Percentiles rank a stretch among this genome's conserved stretches.
Conservation (phyloP, 306 rosid genomes). For the Casuarina equisetifolia region DNA sequence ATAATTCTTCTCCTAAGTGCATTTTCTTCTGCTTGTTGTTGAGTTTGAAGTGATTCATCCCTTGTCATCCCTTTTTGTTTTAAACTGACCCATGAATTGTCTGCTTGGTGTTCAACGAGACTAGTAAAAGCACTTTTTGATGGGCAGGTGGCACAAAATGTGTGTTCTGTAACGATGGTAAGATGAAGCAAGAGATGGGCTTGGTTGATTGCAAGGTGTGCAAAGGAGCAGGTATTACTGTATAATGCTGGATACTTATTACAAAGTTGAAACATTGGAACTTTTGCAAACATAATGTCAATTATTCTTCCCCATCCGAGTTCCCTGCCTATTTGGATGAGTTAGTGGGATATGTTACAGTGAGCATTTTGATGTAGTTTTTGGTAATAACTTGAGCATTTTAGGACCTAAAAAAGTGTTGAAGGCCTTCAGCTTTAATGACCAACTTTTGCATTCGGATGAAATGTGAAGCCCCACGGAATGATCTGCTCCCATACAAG, state of each 20-base stretch:
- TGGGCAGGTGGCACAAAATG: constrained; percentile 91
- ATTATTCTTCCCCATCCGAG: neutral
- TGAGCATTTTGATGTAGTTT: neutral
- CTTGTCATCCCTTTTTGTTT: neutral
- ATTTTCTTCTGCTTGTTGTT: neutral
- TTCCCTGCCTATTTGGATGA: neutral
- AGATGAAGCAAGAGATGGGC: constrained; percentile 80
- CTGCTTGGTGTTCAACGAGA: neutral
- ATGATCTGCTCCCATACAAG: neutral
- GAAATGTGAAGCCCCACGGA: neutral
- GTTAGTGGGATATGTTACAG: neutral
- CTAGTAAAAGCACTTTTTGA: constrained; percentile 13
- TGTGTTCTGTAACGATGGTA: constrained; percentile 77
- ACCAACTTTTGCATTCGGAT: neutral
- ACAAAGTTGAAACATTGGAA: neutral
- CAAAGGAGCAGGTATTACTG: constrained; percentile 87
- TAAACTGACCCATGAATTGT: neutral
- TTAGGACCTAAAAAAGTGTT: neutral
- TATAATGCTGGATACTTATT: constrained; percentile 1
- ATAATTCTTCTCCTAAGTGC: neutral
- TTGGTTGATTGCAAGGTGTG: constrained; percentile 84
- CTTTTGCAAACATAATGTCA: neutral
- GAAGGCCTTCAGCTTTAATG: neutral
- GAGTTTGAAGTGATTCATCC: neutral
- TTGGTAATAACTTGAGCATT: neutral